Evolutionary conservation across 1,139 yeast species (phyloP).

Genomic region (Pichia sp.): DNA sequence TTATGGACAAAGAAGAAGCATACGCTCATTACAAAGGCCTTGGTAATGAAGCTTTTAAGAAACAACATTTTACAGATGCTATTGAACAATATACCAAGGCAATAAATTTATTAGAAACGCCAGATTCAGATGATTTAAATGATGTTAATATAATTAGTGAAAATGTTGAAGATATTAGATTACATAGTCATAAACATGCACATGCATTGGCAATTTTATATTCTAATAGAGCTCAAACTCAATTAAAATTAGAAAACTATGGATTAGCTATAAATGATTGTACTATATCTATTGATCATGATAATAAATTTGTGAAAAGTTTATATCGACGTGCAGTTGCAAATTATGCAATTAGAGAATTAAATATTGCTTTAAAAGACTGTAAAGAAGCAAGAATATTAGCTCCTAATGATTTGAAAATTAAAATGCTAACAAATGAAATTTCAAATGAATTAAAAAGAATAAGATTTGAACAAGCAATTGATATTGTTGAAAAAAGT

Average conservation of each 20-base stretch:
- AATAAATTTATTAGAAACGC: too few species aligned
- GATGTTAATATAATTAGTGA: constrained; percentile 5
- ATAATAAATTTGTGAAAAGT: constrained; percentile 68
- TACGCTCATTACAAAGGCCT: constrained; percentile 43
- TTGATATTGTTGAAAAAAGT: constrained; percentile 54
- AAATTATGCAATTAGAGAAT: constrained; percentile 66
- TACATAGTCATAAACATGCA: constrained; percentile 8
- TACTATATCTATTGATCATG: constrained; percentile 59
- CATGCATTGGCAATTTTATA: constrained; percentile 50
- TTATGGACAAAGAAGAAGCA: constrained; percentile 11
- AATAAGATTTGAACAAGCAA: constrained; percentile 82
- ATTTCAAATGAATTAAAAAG: constrained; percentile 64
- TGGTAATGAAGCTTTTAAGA: constrained; percentile 70
- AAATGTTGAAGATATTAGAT: constrained; percentile 10
- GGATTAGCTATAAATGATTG: constrained; percentile 82
- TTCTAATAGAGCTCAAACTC: constrained; percentile 88
- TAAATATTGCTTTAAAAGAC: constrained; percentile 68
- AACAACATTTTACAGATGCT: constrained; percentile 66
- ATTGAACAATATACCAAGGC: constrained; percentile 56
- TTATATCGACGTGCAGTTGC: constrained; percentile 83
- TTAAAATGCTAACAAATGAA: constrained; percentile 57
- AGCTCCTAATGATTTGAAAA: constrained; percentile 66
- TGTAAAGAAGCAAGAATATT: constrained; percentile 50
- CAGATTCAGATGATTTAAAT: not conserved
- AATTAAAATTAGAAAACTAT: constrained; percentile 77